Percentiles rank a stretch among this genome's conserved stretches.
phyloP scores from a whole-genome alignment of 805 yeast species.

The Cyberlindnera saturnus region DNA sequence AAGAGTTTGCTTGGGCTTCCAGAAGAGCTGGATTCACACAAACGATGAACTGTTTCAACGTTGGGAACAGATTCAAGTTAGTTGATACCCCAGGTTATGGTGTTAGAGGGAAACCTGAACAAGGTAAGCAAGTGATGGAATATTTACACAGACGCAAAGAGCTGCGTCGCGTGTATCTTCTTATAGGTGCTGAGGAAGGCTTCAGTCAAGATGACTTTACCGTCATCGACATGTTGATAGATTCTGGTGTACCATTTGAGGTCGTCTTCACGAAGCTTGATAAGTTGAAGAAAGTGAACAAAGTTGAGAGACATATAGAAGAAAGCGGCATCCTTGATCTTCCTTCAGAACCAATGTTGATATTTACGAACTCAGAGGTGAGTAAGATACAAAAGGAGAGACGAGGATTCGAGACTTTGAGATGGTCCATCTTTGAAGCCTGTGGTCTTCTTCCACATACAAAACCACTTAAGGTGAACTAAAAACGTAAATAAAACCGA shows the following conservation, averaged over 20 bases:
- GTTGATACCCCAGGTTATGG: conserved; percentile 95
- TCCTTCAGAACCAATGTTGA: conserved; percentile 33
- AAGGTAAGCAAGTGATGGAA: conserved; percentile 63
- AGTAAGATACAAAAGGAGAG: conserved; percentile 31
- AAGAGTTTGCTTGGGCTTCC: conserved; percentile 46
- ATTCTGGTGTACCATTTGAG: conserved; percentile 62
- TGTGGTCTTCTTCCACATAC: conserved; percentile 36
- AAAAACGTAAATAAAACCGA: conserved; percentile 1
- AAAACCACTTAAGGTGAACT: conserved; percentile 16
- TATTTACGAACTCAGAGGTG: conserved; percentile 47
- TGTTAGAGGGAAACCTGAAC: conserved; percentile 51
- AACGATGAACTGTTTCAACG: conserved; percentile 64
- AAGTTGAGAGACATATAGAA: conserved; percentile 33
- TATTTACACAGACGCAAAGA: conserved; percentile 52
- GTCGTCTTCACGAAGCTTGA: conserved; percentile 77
- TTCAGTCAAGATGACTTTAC: conserved; percentile 49
- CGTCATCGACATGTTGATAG: conserved; percentile 44
- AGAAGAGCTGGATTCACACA: conserved; percentile 50
- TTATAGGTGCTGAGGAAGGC: conserved; percentile 58
- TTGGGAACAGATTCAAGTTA: conserved; percentile 56
- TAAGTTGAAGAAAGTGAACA: conserved; percentile 33
- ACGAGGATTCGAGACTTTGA: conserved; percentile 48
- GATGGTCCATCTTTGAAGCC: conserved; percentile 45
- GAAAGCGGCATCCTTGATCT: conserved; percentile 35
- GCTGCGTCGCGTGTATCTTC: conserved; percentile 52